These are phyloP conservation scores for Zygosaccharomyces pseudobailii DNA, from an alignment of 1,139 yeast genomes.

Conservation along the genomic window DNA sequence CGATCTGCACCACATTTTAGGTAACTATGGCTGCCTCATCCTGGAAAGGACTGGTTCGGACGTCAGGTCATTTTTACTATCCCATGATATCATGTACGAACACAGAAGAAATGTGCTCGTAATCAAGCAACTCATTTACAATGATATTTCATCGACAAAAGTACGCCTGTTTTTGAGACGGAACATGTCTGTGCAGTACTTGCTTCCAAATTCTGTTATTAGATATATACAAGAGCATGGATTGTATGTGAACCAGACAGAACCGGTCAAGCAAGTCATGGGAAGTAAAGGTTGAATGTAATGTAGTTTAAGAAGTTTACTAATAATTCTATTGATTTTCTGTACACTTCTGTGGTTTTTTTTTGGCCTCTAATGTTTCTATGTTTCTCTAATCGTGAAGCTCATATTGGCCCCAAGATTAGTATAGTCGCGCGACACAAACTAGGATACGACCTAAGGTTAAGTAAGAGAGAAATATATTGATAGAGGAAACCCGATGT, in stretches of 20 bases:
- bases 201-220: slow-evolving; percentile 90
- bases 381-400: too few species aligned
- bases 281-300: slow-evolving; percentile 36
- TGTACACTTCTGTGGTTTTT: too few species aligned
- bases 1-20: slow-evolving; percentile 90
- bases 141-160: slow-evolving; percentile 92
- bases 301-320: background rate
- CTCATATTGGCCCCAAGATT: background rate
- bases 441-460: background rate
- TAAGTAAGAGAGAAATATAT: background rate
- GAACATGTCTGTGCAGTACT: slow-evolving; percentile 94
- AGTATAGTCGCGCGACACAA: slow-evolving; percentile 4
- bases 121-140: slow-evolving; percentile 90
- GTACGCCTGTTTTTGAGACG: slow-evolving; percentile 87
- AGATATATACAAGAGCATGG: slow-evolving; percentile 91
- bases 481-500: background rate
- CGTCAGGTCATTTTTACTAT: slow-evolving; percentile 81
- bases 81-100: slow-evolving; percentile 96
- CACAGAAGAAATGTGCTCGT: slow-evolving; percentile 90
- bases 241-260: slow-evolving; percentile 76
- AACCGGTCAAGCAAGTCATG: slow-evolving; percentile 91
- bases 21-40: slow-evolving; percentile 91
- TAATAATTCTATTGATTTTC: background rate
- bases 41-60: slow-evolving; percentile 97
- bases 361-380: too few species aligned